Base-by-base conservation (phyloP, 768 basidiomycete genomes). In the Lactarius akahatsu region DNA sequence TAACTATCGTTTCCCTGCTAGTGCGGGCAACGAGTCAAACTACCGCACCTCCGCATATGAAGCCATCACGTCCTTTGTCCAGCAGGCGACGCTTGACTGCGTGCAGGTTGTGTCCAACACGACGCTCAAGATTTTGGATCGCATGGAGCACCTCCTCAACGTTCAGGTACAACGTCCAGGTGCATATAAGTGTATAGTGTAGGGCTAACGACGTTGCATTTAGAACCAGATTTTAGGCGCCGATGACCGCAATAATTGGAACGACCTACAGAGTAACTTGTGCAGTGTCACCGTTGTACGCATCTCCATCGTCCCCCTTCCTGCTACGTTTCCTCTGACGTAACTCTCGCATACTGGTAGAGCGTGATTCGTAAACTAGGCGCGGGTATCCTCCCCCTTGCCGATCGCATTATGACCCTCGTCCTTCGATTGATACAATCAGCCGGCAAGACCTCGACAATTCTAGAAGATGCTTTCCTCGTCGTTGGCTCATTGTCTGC, bases 161-260 rank as follows among this genome's bases (percentile, higher is more conserved):
- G 86, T 98, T 80, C 92, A 94, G 82, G 92, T 91, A 36, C 38
- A 13, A 13, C 57, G 83, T 75, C 8, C 26, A 13, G 28, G 4
- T 43, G 13, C 59, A 20, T 20, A 36, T 40, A n/a, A n/a, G 61
- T 55, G 7, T 30, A 30, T 36, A 34, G 40, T 26, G 1, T 23
- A 71, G 36, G 50, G 38, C 45, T 67, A 15, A 62, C 13, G 13
- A 28, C 3, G 23, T 43, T 11, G 20, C 8, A 68, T 43, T 16
- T 72, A 96, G 87, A 93, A 91, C 76, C 96, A 98, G 78, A 90
- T 98, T 64, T 81, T 99, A 45, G 97, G 97, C 54, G 82, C 88
- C 20, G 97, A 99, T 77, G 97, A 99, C 74, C 88, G 93, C 69
- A 96, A 95, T 78, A 99, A 97, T 80, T 97, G 96, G 95, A 97